Percentiles rank a stretch among this genome's conserved stretches.
Conservation (phyloP, 352 stramenopile species). For the Phytophthora pistaciae region DNA sequence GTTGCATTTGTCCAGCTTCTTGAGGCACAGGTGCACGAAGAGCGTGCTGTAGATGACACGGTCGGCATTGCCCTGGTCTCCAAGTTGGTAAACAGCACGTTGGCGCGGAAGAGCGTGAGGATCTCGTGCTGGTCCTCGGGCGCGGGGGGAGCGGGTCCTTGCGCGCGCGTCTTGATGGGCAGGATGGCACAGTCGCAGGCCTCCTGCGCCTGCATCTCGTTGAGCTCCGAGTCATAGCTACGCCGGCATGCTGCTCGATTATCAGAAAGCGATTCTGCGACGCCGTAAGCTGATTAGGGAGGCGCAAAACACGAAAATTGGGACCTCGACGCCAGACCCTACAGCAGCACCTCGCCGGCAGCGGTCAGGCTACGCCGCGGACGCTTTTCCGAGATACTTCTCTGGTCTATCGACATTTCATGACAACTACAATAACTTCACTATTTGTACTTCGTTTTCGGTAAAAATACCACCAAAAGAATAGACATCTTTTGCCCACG, state of each 20-base stretch:
- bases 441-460: too few relatives aligned
- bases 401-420: too few relatives aligned
- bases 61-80: slow-evolving; percentile 91
- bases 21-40: slow-evolving; percentile 92
- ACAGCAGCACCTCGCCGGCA: too few relatives aligned
- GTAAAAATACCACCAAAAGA: too few relatives aligned
- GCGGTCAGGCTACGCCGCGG: too few relatives aligned
- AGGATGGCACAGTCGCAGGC: slow-evolving; percentile 91
- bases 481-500: too few relatives aligned
- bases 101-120: slow-evolving; percentile 93
- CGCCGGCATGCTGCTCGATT: slow-evolving; percentile 73
- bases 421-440: too few relatives aligned
- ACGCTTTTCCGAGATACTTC: too few relatives aligned
- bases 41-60: slow-evolving; percentile 95
- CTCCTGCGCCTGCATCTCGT: slow-evolving; percentile 75
- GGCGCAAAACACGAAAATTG: too few relatives aligned
- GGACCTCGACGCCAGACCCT: too few relatives aligned
- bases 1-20: slow-evolving; percentile 88
- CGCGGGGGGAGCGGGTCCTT: slow-evolving; percentile 85
- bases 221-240: slow-evolving; percentile 94
- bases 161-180: slow-evolving; percentile 90
- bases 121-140: slow-evolving; percentile 90
- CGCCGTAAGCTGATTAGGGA: too few relatives aligned
- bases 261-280: too few relatives aligned
- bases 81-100: slow-evolving; percentile 96